phyloP scores from a whole-genome alignment of 2,329 filamentous ascomycete species.

The Talaromyces sp. region DNA sequence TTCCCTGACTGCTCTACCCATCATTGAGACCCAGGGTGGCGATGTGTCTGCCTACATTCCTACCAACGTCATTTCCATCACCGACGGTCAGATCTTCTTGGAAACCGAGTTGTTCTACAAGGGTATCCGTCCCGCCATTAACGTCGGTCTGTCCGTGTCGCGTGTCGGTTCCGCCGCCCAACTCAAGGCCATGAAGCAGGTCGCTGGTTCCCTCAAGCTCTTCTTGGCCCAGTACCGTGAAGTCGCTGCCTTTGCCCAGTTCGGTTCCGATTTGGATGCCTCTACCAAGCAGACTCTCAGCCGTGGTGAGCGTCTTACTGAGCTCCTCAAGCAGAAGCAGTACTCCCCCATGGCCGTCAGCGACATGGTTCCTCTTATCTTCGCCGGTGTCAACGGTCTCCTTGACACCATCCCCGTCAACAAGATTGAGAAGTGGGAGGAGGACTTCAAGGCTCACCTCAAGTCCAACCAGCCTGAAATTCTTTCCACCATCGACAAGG shows the following conservation, averaged over 20 bases:
- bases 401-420: slow-evolving; percentile 81
- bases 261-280: slow-evolving; percentile 99
- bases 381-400: slow-evolving; percentile 95
- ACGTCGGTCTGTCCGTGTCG: slow-evolving; percentile 99
- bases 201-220: slow-evolving; percentile 98
- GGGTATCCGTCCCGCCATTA: slow-evolving; percentile 99
- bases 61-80: slow-evolving; percentile 99
- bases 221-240: slow-evolving; percentile 99
- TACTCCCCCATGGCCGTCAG: slow-evolving; percentile 98
- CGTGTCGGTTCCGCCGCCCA: slow-evolving; percentile 99
- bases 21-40: slow-evolving; percentile 99
- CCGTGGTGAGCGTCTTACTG: slow-evolving; percentile 97
- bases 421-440: slow-evolving; percentile 92
- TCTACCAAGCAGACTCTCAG: slow-evolving; percentile 96
- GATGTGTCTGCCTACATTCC: slow-evolving; percentile 99
- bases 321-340: slow-evolving; percentile 99
- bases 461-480: slow-evolving; percentile 84
- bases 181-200: slow-evolving; percentile 99
- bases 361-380: slow-evolving; percentile 99
- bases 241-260: slow-evolving; percentile 98
- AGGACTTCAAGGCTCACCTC: slow-evolving; percentile 88
- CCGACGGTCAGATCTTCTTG: slow-evolving; percentile 99
- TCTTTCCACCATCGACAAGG: slow-evolving; percentile 82
- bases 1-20: slow-evolving; percentile 91
- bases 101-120: slow-evolving; percentile 99